Evolutionary conservation across 148 eudicot genomes (phyloP), one percentile per base, ranked within the genome.

Genomic region (Cornus suecica): DNA sequence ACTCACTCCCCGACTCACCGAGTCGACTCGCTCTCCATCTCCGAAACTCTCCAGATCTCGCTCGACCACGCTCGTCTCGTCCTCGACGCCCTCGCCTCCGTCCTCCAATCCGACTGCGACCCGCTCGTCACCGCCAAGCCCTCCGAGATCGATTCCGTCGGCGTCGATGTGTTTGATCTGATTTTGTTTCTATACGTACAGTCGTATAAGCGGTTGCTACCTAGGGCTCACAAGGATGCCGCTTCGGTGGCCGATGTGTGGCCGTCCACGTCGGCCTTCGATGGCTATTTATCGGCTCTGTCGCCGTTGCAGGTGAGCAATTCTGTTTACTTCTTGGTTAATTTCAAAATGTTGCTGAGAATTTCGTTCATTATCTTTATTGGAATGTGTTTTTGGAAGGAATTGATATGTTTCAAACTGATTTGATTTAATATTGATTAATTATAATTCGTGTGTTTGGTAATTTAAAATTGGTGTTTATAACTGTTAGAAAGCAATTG

Each of bases 191-290:
- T 95, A 78, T 95, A 87, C 74, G 78, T 95, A 45, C 98, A 95
- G 90, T 84, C 84, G 26, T 95, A 95, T 77, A 95, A 95, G 83
- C 81, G 99, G 76, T 79, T 95, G 82, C 79, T 95, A 22, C 99
- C 99, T 0, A 84, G 89, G 65, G 85, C 90, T 42, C 94, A 93
- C 65, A 95, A 84, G 90, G 97, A 93, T 81, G 85, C 94, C 1
- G 94, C 93, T 61, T 87, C 99, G 11, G 94, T 95, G 10, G 90
- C 97, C 8, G 98, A 95, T 86, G 99, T 95, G 34, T 95, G 99
- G 98, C 98, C 98, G 1, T 91, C 97, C 0, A 89, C 97, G 0
- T 93, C 97, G 3, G 98, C 99, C 0, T 95, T 95, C n/a, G 99
- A 95, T 78, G 98, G 99, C 0, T 89, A 80, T 68, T 80, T 95